A percentile compares a stretch with the other conserved stretches of the same genome.
These are phyloP conservation scores for Alternaria sp. DNA, from an alignment of 2,329 filamentous ascomycete species.

Conservation along the genomic window DNA sequence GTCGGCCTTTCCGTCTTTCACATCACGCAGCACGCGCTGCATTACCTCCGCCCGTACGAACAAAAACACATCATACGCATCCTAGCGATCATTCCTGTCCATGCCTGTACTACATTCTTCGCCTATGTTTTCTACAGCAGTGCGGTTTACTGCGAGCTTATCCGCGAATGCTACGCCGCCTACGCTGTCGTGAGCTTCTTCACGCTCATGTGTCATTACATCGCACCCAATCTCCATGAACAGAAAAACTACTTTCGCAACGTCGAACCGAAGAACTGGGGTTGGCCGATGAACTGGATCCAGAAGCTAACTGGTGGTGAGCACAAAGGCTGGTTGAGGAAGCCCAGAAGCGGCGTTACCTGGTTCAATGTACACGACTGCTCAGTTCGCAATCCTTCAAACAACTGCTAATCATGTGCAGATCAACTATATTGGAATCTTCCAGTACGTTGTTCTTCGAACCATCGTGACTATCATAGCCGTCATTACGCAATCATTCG, in stretches of 20 bases:
- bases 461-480: conserved; percentile 81
- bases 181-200: conserved; percentile 91
- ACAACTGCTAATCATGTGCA: conserved; percentile 41
- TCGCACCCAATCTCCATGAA: conserved; percentile 76
- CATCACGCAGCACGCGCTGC: conserved; percentile 65
- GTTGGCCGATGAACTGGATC: conserved; percentile 75
- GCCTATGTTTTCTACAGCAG: conserved; percentile 78
- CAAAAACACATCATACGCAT: conserved; percentile 82
- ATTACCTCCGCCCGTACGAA: conserved; percentile 67
- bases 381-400: not conserved
- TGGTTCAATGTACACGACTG: conserved; percentile 77
- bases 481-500: conserved; percentile 73
- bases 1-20: conserved; percentile 62
- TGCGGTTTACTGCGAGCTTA: conserved; percentile 80
- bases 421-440: conserved; percentile 81
- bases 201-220: conserved; percentile 80
- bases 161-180: conserved; percentile 87
- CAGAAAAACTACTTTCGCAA: conserved; percentile 84
- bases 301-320: conserved; percentile 75
- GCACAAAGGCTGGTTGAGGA: conserved; percentile 71
- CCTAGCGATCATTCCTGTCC: conserved; percentile 86
- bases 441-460: conserved; percentile 85
- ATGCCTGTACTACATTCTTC: conserved; percentile 76
- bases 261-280: conserved; percentile 74
- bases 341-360: conserved; percentile 80